Conservation (phyloP, 179 eudicot species). For the Drosera spatulata region DNA sequence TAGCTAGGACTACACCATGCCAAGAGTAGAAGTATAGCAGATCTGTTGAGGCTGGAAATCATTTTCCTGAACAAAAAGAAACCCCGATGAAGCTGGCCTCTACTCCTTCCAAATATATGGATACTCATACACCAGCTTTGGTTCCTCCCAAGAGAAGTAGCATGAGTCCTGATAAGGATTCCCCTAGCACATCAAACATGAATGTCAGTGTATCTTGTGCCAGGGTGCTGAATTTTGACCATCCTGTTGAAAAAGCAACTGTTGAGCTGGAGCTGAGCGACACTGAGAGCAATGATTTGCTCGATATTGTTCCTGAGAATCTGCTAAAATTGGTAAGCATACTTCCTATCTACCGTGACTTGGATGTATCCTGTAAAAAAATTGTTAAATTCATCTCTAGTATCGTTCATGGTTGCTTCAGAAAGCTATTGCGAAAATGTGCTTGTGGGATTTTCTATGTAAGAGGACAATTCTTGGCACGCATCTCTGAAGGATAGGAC, state of each 20-base stretch:
- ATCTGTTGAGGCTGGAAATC: not conserved
- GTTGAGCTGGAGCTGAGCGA: constrained; percentile 29
- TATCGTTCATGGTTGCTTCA: not conserved
- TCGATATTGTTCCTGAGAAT: constrained; percentile 51
- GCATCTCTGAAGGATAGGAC: no score
- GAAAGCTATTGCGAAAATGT: no score
- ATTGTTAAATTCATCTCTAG: not conserved
- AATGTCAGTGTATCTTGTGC: constrained; percentile 30
- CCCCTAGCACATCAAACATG: constrained; percentile 14
- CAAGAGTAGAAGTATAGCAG: not conserved
- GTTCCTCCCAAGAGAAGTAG: constrained; percentile 41
- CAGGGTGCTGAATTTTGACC: constrained; percentile 56
- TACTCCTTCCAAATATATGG: constrained; percentile 35
- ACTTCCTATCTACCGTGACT: not conserved
- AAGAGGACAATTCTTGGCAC: no score
- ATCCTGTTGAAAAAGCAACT: constrained; percentile 25
- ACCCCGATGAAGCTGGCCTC: constrained; percentile 31
- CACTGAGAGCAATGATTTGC: constrained; percentile 25
- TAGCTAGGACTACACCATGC: not conserved
- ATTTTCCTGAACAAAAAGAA: constrained; percentile 4
- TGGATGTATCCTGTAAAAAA: no score
- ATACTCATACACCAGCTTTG: constrained; percentile 37
- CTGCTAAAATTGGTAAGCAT: constrained; percentile 55
- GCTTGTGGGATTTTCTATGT: no score
- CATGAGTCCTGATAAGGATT: constrained; percentile 39